Base-by-base conservation (phyloP, 1,284 basidiomycete genomes). In the Rhodotorula glutinis region DNA sequence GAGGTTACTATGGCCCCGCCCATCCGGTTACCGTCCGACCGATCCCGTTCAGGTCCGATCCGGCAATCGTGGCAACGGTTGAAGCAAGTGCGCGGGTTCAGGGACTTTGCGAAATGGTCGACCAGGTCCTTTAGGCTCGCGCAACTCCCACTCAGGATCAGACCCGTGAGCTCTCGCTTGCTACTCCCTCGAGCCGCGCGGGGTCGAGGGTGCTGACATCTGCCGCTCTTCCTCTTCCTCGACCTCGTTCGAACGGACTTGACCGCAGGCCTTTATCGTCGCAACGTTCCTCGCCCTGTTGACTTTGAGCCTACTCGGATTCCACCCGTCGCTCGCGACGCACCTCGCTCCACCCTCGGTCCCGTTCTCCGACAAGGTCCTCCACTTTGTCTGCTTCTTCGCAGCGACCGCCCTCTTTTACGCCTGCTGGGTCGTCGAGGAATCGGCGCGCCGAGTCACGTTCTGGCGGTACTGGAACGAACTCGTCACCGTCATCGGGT, bases 341-440 rank as follows among this genome's bases (percentile, higher is more conserved):
- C 57, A 60, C n/a, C 25, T 74, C 44, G 53, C 65, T 2, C 72
- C 66, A 1, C 65, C 62, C 19, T 14, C n/a, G 10, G 77, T 92
- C 16, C 88, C 88, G 1, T 77, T 92, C 23, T 90, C 89, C 76
- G 88, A 90, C 84, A 92, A 92, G 79, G 75, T 92, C 19, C 79
- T 92, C 38, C 92, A 91, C 76, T 92, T 94, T 76, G 75, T 90
- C 29, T 91, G 89, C 77, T 88, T 95, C 73, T 82, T 82, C 66
- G 69, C 89, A 40, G 89, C 91, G 0, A 92, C 91, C 0, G 85
- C 80, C 9, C 83, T 91, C 10, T 92, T 92, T 79, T 94, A 91
- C 78, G 89, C 90, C 75, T 90, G 92, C 57, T 86, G 90, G 66
- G 90, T 91, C 73, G 87, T 92, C 17, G 90, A 93, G 71, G 90